Percentiles rank a stretch among this genome's conserved stretches.
These are phyloP conservation scores for Kodamaea kaohsiungensis DNA, from an alignment of 805 yeast genomes.

Conservation along the genomic window DNA sequence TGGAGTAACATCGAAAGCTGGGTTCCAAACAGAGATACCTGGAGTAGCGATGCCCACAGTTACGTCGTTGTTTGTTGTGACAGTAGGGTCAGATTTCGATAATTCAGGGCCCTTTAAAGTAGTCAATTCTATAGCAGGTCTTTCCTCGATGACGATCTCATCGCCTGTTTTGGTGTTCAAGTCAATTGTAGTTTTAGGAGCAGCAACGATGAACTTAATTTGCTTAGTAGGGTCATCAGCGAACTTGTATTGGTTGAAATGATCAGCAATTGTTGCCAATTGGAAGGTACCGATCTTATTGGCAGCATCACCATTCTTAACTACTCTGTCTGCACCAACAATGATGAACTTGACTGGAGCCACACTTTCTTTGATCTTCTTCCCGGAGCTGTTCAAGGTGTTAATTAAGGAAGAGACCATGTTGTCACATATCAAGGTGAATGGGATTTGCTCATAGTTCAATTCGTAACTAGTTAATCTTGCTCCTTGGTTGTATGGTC, in stretches of 20 bases:
- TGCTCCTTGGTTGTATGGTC: slow-evolving; percentile 97
- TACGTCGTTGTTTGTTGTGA: slow-evolving; percentile 33
- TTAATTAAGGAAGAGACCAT: slow-evolving; percentile 80
- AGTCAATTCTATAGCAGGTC: slow-evolving; percentile 80
- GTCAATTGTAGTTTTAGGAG: slow-evolving; percentile 92
- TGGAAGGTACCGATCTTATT: slow-evolving; percentile 96
- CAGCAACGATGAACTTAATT: slow-evolving; percentile 88
- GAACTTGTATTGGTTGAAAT: slow-evolving; percentile 27
- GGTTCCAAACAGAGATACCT: slow-evolving; percentile 89
- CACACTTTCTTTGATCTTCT: slow-evolving; percentile 20
- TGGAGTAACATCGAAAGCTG: slow-evolving; percentile 94
- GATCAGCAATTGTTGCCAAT: slow-evolving; percentile 70
- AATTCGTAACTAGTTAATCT: slow-evolving; percentile 90
- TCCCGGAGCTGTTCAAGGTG: slow-evolving; percentile 37
- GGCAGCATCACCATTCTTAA: slow-evolving; percentile 91
- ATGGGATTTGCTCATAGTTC: slow-evolving; percentile 81
- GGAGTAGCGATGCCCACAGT: slow-evolving; percentile 84
- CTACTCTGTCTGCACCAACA: slow-evolving; percentile 95
- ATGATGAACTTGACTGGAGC: slow-evolving; percentile 86
- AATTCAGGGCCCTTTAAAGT: slow-evolving; percentile 60
- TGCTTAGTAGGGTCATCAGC: slow-evolving; percentile 24
- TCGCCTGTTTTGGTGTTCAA: slow-evolving; percentile 63
- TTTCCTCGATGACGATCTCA: slow-evolving; percentile 80
- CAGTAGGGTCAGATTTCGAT: slow-evolving; percentile 2
- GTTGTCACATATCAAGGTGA: slow-evolving; percentile 85